Conservation (phyloP, 257 asterid species). For the Mitragyna speciosa region DNA sequence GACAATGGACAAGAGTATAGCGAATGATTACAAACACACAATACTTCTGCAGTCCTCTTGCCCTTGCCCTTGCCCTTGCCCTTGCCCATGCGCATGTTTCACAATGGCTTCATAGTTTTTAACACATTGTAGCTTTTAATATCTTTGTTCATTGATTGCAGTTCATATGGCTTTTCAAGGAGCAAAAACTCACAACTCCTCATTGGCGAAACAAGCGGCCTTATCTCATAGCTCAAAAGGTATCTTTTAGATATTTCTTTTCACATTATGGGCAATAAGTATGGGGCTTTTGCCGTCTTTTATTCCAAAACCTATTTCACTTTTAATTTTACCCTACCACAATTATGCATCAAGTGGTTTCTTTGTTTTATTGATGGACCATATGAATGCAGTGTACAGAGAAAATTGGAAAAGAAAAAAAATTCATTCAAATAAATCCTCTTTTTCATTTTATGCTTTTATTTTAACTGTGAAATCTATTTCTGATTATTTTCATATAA, state of each 20-base stretch:
- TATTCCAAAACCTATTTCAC: neutral
- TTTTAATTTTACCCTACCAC: neutral
- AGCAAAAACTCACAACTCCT: constrained; percentile 73
- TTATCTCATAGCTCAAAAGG: constrained; percentile 87
- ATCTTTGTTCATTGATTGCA: constrained; percentile 31
- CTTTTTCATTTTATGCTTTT: neutral
- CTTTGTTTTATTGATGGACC: neutral
- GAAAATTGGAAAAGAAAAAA: neutral
- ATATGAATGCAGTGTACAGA: neutral
- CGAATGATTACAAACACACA: neutral
- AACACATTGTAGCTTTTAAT: constrained; percentile 2
- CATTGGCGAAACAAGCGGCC: constrained; percentile 88
- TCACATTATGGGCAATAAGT: neutral
- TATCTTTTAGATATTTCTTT: constrained; percentile 20
- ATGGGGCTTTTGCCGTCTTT: neutral
- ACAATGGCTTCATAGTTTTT: constrained; percentile 6
- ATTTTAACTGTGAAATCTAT: neutral
- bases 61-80: neutral
- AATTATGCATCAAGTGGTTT: neutral
- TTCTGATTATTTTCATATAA: neutral
- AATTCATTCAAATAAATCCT: neutral
- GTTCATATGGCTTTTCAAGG: constrained; percentile 85
- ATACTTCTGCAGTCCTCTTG: constrained; percentile 1
- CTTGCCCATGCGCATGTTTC: constrained; percentile 11
- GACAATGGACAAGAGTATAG: neutral